Evolutionary conservation across 2,329 filamentous ascomycete genomes (phyloP).

Genomic region (Penicillium sp.): DNA sequence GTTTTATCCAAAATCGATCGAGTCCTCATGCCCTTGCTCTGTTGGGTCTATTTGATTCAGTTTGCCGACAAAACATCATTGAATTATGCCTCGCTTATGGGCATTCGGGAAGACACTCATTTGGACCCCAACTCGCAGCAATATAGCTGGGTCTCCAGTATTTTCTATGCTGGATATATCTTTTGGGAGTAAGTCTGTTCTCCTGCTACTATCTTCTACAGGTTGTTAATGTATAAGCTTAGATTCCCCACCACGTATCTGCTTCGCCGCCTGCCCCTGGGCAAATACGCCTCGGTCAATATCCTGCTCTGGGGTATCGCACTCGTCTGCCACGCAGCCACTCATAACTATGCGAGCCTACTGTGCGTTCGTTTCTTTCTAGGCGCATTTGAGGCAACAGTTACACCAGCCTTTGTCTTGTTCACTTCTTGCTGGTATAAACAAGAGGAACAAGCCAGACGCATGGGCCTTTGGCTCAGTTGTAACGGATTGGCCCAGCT

Average conservation of each 20-base stretch:
- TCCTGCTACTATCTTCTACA: not conserved
- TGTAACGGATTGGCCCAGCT: conserved; percentile 18
- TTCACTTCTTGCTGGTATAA: conserved; percentile 19
- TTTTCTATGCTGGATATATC: conserved; percentile 39
- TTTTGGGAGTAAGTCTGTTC: conserved; percentile 37
- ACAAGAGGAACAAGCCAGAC: conserved; percentile 13
- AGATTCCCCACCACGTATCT: conserved; percentile 51
- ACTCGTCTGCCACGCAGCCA: conserved; percentile 16
- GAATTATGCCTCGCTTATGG: conserved; percentile 21
- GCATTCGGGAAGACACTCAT: conserved; percentile 26
- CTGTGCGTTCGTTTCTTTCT: conserved; percentile 23
- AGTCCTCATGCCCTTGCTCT: conserved; percentile 9
- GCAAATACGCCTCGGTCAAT: conserved; percentile 48
- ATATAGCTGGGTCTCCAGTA: conserved; percentile 51
- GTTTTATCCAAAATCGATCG: conserved; percentile 10
- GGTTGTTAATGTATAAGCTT: not conserved
- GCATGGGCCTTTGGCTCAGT: conserved; percentile 19
- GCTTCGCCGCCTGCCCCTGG: conserved; percentile 50
- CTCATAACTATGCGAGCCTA: conserved; percentile 21
- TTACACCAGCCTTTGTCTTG: conserved; percentile 13
- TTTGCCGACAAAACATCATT: conserved; percentile 14
- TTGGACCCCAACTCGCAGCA: conserved; percentile 42
- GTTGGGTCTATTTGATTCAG: conserved; percentile 14
- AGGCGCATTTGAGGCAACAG: conserved; percentile 16
- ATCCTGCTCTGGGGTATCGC: conserved; percentile 24